phyloP scores from a whole-genome alignment of 768 basidiomycete species.

The Kwoniella newhampshirensis region DNA sequence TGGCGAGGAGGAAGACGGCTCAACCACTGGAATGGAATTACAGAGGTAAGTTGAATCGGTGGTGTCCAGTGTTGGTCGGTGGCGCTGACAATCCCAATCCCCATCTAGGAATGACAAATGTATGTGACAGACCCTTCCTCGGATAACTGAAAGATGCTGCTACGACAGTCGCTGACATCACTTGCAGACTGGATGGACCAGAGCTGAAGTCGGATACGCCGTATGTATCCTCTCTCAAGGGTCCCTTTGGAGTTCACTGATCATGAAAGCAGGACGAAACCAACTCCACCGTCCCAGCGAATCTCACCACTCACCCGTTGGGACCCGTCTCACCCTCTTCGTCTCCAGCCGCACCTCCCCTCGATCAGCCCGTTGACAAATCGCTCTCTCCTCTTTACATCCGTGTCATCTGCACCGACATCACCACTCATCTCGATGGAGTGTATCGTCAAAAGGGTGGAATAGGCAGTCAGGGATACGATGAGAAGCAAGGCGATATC shows the following conservation, averaged over 20 bases:
- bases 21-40: conserved; percentile 46
- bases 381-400: conserved; percentile 24
- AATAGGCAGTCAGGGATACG: conserved; percentile 68
- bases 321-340: conserved; percentile 37
- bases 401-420: conserved; percentile 49
- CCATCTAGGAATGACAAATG: conserved; percentile 50
- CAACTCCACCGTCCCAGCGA: conserved; percentile 11
- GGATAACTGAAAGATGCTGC: background rate
- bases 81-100: background rate
- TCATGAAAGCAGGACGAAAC: conserved; percentile 25
- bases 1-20: conserved; percentile 42
- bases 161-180: no score
- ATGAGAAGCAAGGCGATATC: conserved; percentile 73
- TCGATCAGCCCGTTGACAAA: conserved; percentile 16
- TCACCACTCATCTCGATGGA: conserved; percentile 52
- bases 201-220: conserved; percentile 45
- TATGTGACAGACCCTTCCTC: conserved; percentile 7
- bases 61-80: conserved; percentile 1
- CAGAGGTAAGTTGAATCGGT: conserved; percentile 28
- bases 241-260: no score
- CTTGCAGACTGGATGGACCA: conserved; percentile 53
- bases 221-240: conserved; percentile 8
- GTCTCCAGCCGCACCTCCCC: conserved; percentile 23
- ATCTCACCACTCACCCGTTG: conserved; percentile 28
- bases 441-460: conserved; percentile 70